These are phyloP conservation scores for Viola pubescens DNA, from an alignment of 441 rosid species.

Conservation along the genomic window DNA sequence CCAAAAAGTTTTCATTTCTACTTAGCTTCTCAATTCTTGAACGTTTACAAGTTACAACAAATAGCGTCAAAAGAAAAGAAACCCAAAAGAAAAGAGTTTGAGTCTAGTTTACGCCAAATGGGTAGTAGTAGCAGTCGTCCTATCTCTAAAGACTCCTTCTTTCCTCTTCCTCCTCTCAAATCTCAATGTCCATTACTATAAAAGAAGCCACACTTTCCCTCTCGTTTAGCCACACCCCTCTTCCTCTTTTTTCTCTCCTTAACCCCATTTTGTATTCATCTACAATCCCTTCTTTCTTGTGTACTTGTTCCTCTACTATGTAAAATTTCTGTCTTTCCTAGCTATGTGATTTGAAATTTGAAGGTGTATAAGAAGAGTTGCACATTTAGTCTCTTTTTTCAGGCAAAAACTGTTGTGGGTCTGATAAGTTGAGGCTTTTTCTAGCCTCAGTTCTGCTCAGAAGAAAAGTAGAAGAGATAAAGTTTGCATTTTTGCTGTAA, in stretches of 20 bases:
- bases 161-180: constrained; percentile 18
- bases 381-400: not conserved
- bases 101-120: constrained; percentile 84
- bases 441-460: not conserved
- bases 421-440: constrained; percentile 11
- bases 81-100: too few species aligned
- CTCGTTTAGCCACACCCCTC: constrained; percentile 21
- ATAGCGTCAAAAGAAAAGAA: constrained; percentile 35
- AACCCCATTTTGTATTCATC: not conserved
- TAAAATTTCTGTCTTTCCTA: not conserved
- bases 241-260: not conserved
- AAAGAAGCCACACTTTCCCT: constrained; percentile 34
- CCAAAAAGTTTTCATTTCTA: constrained; percentile 1
- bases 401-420: constrained; percentile 8
- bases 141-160: constrained; percentile 22
- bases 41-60: constrained; percentile 14
- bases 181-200: constrained; percentile 32
- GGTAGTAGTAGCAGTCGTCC: constrained; percentile 30
- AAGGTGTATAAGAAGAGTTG: constrained; percentile 10
- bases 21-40: constrained; percentile 14
- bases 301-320: constrained; percentile 4
- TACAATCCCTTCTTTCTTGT: not conserved
- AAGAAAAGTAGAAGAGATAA: too few species aligned
- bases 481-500: not conserved
- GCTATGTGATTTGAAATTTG: not conserved